Percentiles rank a stretch among this genome's conserved stretches.
phyloP scores from a whole-genome alignment of 495 filamentous ascomycete species.

The Penicillium manginii region DNA sequence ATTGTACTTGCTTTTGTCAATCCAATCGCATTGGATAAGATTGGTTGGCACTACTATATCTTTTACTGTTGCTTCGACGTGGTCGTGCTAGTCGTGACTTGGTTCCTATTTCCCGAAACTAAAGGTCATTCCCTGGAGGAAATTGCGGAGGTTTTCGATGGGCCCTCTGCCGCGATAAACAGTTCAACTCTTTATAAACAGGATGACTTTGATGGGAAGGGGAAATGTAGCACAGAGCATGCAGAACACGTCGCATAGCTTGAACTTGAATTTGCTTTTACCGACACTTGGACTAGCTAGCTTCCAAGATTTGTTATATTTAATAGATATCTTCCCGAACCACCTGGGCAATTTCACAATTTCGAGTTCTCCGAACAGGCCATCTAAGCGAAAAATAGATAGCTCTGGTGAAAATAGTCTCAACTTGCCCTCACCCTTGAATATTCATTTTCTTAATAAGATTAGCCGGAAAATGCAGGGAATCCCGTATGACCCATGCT shows the following conservation, averaged over 20 bases:
- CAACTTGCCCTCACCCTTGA: no score
- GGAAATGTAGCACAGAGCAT: constrained; percentile 12
- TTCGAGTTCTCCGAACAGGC: no score
- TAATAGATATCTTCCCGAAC: no score
- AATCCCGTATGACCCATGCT: no score
- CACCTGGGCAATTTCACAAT: no score
- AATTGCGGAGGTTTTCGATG: constrained; percentile 62
- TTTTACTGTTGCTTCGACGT: constrained; percentile 62
- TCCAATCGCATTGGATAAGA: constrained; percentile 58
- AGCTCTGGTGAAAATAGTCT: no score
- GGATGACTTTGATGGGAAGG: constrained; percentile 7
- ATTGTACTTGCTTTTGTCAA: constrained; percentile 62
- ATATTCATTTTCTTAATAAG: no score
- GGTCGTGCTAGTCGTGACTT: constrained; percentile 57
- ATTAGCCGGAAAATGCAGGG: no score
- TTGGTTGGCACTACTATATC: constrained; percentile 62
- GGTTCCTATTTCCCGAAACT: constrained; percentile 67
- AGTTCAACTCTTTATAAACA: constrained; percentile 7
- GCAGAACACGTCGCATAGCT: constrained; percentile 14
- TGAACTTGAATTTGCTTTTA: background rate
- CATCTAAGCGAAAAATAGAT: no score
- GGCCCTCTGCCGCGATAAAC: constrained; percentile 20
- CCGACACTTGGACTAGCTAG: background rate
- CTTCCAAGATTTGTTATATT: no score
- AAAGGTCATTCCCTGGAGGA: constrained; percentile 65